phyloP scores from a whole-genome alignment of 352 stramenopile species.

The Globisporangium barbulae region DNA sequence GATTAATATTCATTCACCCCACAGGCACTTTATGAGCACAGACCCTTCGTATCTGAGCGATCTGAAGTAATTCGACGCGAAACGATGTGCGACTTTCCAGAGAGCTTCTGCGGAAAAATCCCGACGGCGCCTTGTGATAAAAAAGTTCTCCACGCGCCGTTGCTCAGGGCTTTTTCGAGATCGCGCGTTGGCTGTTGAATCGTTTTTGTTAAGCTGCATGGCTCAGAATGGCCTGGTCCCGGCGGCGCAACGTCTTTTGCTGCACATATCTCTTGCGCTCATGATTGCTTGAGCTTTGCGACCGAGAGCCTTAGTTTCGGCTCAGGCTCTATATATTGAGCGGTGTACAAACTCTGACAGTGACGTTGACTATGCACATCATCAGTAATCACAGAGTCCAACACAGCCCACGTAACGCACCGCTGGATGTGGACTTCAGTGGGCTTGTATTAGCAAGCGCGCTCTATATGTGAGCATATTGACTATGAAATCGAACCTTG shows the following conservation, averaged over 20 bases:
- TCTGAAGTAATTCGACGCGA: neutral
- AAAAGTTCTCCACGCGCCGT: neutral
- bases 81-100: neutral
- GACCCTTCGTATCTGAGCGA: neutral
- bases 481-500: no score
- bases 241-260: neutral
- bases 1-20: neutral
- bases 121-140: neutral
- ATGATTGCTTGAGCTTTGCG: no score
- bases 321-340: no score
- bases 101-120: neutral
- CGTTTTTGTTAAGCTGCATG: neutral
- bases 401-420: no score
- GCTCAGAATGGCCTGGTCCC: neutral
- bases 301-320: no score
- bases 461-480: no score
- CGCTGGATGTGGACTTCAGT: no score
- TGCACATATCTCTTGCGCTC: no score
- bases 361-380: neutral
- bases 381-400: neutral
- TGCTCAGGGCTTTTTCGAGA: neutral
- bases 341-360: no score
- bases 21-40: neutral
- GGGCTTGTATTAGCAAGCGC: no score
- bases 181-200: neutral